phyloP scores from a whole-genome alignment of 495 filamentous ascomycete species.

The Aspergillus bertholletiae region DNA sequence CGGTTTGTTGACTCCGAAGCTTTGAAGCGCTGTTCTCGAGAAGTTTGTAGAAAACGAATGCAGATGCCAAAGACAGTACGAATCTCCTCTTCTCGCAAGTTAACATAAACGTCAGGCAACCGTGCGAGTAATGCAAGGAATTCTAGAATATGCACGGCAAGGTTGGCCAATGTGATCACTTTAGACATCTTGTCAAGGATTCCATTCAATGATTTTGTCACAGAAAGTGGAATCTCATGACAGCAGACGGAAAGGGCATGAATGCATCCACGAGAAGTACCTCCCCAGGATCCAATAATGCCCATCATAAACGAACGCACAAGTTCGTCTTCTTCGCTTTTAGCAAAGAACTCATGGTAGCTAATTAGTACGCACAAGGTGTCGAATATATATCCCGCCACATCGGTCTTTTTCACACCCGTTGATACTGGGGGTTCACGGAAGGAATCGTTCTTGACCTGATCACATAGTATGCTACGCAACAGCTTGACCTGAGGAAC shows the following conservation, averaged over 20 bases:
- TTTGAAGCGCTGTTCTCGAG: constrained; percentile 53
- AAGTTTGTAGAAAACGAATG: constrained; percentile 82
- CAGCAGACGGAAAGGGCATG: constrained; percentile 92
- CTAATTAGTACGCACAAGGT: constrained; percentile 78
- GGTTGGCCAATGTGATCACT: constrained; percentile 86
- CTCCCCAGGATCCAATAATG: constrained; percentile 74
- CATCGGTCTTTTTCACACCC: constrained; percentile 80
- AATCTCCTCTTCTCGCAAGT: constrained; percentile 83
- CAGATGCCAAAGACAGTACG: constrained; percentile 92
- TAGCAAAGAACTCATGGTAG: constrained; percentile 81
- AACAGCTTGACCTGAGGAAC: constrained; percentile 70
- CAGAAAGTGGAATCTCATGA: constrained; percentile 81
- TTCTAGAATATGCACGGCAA: constrained; percentile 91
- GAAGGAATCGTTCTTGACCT: constrained; percentile 70
- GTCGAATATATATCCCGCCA: constrained; percentile 83
- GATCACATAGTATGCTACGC: constrained; percentile 74
- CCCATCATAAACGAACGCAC: constrained; percentile 81
- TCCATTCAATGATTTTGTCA: constrained; percentile 73
- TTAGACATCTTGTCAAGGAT: constrained; percentile 91
- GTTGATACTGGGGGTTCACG: constrained; percentile 70
- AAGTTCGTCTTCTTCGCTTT: constrained; percentile 82
- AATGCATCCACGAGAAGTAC: constrained; percentile 85
- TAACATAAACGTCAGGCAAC: constrained; percentile 77
- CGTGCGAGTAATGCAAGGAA: constrained; percentile 85
- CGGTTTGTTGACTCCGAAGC: constrained; percentile 33